A percentile compares a stretch with the other conserved stretches of the same genome.
Evolutionary conservation across 164 flowering plant species (phyloP).

Genomic region (Tetrastigma voinierianum): DNA sequence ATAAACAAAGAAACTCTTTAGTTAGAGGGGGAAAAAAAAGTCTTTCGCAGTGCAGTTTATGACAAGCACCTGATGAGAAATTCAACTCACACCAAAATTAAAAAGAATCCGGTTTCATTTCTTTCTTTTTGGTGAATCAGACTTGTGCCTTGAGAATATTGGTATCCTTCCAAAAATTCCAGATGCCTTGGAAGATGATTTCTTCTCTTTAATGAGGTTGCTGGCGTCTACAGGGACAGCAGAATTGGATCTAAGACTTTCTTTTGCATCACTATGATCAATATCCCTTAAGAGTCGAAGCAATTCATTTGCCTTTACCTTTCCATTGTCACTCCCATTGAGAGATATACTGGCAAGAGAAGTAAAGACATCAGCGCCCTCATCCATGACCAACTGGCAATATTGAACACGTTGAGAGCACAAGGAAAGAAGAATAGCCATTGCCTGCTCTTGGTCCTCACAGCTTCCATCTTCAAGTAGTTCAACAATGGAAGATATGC

Average conservation of each 20-base stretch:
- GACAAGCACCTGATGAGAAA: background rate
- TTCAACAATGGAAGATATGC: constrained; percentile 54
- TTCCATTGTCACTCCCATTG: constrained; percentile 62
- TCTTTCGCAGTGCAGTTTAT: background rate
- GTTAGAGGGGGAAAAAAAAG: background rate
- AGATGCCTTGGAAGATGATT: constrained; percentile 23
- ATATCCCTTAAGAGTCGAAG: constrained; percentile 52
- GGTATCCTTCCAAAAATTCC: constrained; percentile 26
- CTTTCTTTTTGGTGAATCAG: constrained; percentile 17
- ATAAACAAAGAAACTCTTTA: background rate
- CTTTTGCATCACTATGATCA: constrained; percentile 19
- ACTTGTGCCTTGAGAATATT: constrained; percentile 13
- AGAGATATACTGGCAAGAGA: constrained; percentile 41
- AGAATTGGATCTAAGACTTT: constrained; percentile 15
- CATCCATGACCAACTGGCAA: constrained; percentile 65
- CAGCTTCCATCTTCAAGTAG: constrained; percentile 51
- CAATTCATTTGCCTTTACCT: constrained; percentile 53
- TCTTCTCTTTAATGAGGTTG: constrained; percentile 14
- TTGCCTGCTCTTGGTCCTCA: constrained; percentile 72
- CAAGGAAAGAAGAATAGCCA: constrained; percentile 53
- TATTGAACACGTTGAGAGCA: constrained; percentile 57
- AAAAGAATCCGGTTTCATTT: constrained; percentile 13
- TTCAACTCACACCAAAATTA: background rate
- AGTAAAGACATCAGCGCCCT: constrained; percentile 62
- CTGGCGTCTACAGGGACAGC: constrained; percentile 11